Evolutionary conservation across 345 rosid species (phyloP).

Genomic region (Dipteronia sinensis): DNA sequence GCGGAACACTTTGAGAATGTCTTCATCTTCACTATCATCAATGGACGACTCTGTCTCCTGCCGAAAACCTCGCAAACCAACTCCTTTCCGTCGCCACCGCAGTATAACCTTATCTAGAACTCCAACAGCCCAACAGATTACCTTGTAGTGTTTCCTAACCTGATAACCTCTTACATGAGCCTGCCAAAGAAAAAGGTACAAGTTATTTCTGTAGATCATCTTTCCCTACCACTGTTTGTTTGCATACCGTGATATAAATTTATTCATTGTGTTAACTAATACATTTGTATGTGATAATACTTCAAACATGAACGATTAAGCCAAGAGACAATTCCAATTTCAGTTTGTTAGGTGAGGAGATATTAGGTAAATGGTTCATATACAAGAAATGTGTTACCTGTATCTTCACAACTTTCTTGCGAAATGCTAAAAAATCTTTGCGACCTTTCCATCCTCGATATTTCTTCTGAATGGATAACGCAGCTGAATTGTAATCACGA

Average conservation of each 20-base stretch:
- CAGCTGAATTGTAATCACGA: conserved; percentile 62
- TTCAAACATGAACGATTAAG: background rate
- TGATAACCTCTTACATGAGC: conserved; percentile 96
- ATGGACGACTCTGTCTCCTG: conserved; percentile 38
- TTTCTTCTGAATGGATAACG: conserved; percentile 93
- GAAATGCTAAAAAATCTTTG: conserved; percentile 63
- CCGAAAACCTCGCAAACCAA: conserved; percentile 73
- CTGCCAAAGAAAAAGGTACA: conserved; percentile 44
- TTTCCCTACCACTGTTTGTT: background rate
- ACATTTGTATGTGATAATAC: too few relatives aligned
- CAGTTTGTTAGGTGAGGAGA: background rate
- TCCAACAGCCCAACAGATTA: conserved; percentile 93
- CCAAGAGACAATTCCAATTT: background rate
- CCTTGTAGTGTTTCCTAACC: conserved; percentile 77
- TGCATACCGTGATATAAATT: too few relatives aligned
- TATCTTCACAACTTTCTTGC: conserved; percentile 87
- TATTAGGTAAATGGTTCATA: conserved; percentile 7
- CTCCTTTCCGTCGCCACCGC: conserved; percentile 92
- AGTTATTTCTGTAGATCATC: conserved; percentile 1
- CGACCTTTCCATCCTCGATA: conserved; percentile 91
- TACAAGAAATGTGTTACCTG: conserved; percentile 52
- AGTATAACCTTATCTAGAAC: conserved; percentile 79
- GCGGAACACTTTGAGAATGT: conserved; percentile 88
- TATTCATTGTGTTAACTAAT: too few relatives aligned
- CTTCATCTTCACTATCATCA: conserved; percentile 83